Conservation (phyloP, 176 grass and related monocot species). For the Otatea glauca region DNA sequence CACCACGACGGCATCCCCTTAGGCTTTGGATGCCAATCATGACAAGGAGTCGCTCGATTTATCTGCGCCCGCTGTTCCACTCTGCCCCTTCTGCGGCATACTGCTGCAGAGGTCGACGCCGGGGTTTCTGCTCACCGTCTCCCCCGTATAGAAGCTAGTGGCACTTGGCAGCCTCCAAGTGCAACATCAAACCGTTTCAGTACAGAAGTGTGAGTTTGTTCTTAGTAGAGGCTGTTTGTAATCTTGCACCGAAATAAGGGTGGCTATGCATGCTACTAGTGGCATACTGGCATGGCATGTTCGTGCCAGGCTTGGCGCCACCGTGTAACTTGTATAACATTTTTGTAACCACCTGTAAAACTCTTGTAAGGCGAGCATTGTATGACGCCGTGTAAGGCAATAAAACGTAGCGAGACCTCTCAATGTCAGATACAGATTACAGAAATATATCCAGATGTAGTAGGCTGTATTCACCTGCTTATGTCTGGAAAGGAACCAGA, state of each 20-base stretch:
- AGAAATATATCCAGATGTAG: background rate
- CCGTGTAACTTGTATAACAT: no score
- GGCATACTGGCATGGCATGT: background rate
- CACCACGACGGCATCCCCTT: conserved; percentile 36
- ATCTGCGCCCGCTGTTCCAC: conserved; percentile 15
- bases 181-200: background rate
- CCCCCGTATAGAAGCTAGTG: conserved; percentile 50
- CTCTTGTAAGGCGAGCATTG: no score
- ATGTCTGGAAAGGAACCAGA: background rate
- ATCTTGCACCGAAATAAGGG: background rate
- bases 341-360: no score
- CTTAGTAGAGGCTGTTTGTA: background rate
- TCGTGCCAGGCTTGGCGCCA: background rate
- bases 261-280: background rate
- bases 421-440: background rate
- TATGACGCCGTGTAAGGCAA: no score
- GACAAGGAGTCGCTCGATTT: conserved; percentile 21
- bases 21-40: conserved; percentile 29
- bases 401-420: no score
- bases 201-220: background rate
- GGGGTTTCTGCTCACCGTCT: conserved; percentile 57
- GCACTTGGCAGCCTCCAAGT: background rate
- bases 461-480: background rate
- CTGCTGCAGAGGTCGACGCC: conserved; percentile 58
- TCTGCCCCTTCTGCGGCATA: conserved; percentile 68